Evolutionary conservation across 1,284 basidiomycete genomes (phyloP), one percentile per base, ranked within the genome.

Genomic region (Quambalaria eucalypti): DNA sequence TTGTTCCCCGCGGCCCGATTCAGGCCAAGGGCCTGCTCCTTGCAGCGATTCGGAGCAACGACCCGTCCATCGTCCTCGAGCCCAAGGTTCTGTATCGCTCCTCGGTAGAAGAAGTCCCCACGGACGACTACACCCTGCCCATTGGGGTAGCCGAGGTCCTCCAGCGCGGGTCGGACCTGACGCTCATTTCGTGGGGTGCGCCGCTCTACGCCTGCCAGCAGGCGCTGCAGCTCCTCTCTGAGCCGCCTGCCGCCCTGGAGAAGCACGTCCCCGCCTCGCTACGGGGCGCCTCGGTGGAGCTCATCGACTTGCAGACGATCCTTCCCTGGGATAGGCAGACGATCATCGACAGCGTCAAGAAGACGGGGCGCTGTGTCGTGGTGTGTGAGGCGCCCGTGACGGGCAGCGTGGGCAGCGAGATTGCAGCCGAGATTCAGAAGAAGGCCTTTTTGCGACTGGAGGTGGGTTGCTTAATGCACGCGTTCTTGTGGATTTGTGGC

Each of bases 1-100:
- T 95, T 9, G 87, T 96, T 38, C 91, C 91, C 2, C 84, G 91
- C 16, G 90, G 88, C 2, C 92, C 91, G 0, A 85, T 92, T 36
- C 92, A 96, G 79, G 91, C 90, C 21, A 96, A 96, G 77, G 91
- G 91, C 1, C 79, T 96, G 1, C 78, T 96, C 6, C 80, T 93
- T 4, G 82, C 84, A 3, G 84, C 89, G 0, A 88, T 96, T 55
- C 83, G 89, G 44, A 90, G 95, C 71, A 87, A 88, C 0, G 92
- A 93, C 69, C 92, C 92, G 0, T 87, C 90, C 5, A 83, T 96
- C 49, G 90, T 96, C 76, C 87, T 96, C 81, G 91, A 96, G 77
- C 91, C 91, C 9, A 96, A 96, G 69, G 82, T 90, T 55, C 79
- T 92, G 6, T 53, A 30, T 39, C 25, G 30, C 33, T 38, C 50